phyloP scores from a whole-genome alignment of 805 yeast genomes.

The Phaffomyces thermotolerans region DNA sequence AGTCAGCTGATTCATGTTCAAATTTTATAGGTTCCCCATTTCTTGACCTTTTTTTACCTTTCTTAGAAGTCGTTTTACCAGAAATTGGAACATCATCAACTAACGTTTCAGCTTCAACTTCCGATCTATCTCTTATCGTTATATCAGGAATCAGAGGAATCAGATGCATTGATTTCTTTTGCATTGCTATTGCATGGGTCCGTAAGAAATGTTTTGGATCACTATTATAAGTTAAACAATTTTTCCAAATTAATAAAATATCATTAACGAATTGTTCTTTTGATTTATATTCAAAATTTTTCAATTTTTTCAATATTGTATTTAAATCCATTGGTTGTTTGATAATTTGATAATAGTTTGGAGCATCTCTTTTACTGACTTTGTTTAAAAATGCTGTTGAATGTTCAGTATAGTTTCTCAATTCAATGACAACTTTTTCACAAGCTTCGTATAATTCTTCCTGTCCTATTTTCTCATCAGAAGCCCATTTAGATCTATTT shows the following conservation, averaged over 20 bases:
- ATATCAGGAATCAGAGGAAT: conserved; percentile 89
- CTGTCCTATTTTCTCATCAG: conserved; percentile 91
- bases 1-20: background rate
- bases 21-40: conserved; percentile 26
- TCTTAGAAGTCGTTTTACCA: conserved; percentile 29
- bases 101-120: conserved; percentile 45
- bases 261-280: conserved; percentile 93
- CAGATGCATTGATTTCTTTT: conserved; percentile 69
- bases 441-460: conserved; percentile 97
- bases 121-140: conserved; percentile 61
- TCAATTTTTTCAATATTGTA: conserved; percentile 86
- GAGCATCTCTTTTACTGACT: conserved; percentile 97
- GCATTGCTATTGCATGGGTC: conserved; percentile 94
- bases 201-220: conserved; percentile 91
- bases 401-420: conserved; percentile 90
- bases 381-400: conserved; percentile 92
- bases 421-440: conserved; percentile 86
- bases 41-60: conserved; percentile 34
- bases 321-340: conserved; percentile 95
- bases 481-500: conserved; percentile 96
- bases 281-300: conserved; percentile 70
- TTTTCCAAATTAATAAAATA: conserved; percentile 89
- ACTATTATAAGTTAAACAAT: conserved; percentile 86
- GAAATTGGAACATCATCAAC: conserved; percentile 20
- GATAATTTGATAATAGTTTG: conserved; percentile 85